Conservation (phyloP, 75 land plant genomes). For the Ceratopteris richardii region DNA sequence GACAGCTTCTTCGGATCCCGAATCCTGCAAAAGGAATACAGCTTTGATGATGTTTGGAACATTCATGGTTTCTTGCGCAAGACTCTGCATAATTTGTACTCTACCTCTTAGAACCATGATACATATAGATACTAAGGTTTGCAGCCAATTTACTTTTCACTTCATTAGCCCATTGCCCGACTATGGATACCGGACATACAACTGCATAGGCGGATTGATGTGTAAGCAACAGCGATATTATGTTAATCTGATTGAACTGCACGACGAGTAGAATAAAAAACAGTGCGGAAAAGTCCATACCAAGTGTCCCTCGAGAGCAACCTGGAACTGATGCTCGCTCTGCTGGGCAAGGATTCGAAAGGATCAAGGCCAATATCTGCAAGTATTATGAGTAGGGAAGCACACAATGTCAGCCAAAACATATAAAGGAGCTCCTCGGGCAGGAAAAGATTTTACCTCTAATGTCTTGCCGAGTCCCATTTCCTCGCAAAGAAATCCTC, state of each 20-base stretch:
- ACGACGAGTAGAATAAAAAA: too few relatives aligned
- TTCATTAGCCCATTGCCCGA: constrained; percentile 48
- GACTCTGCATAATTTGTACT: neutral
- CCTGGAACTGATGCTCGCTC: constrained; percentile 14
- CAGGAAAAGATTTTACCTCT: constrained; percentile 16
- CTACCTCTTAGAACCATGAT: constrained; percentile 43
- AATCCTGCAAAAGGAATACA: constrained; percentile 20
- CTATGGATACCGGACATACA: constrained; percentile 44
- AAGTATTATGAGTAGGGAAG: neutral
- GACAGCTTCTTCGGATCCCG: constrained; percentile 41
- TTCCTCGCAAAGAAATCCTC: constrained; percentile 41
- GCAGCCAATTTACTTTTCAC: constrained; percentile 43
- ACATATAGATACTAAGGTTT: constrained; percentile 40
- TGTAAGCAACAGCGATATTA: too few relatives aligned
- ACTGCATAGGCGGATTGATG: constrained; percentile 12
- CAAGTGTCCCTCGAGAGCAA: constrained; percentile 31
- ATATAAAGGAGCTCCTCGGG: neutral
- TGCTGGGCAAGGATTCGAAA: constrained; percentile 36
- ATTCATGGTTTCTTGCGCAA: too few relatives aligned
- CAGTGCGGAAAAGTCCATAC: constrained; percentile 6
- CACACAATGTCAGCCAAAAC: too few relatives aligned
- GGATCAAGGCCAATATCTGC: constrained; percentile 35
- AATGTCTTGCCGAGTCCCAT: constrained; percentile 44
- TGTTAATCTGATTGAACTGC: too few relatives aligned
- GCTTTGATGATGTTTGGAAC: too few relatives aligned